Evolutionary conservation across 2,329 filamentous ascomycete species (phyloP), one percentile per base, ranked within the genome.

Genomic region (Verruconis gallopava): DNA sequence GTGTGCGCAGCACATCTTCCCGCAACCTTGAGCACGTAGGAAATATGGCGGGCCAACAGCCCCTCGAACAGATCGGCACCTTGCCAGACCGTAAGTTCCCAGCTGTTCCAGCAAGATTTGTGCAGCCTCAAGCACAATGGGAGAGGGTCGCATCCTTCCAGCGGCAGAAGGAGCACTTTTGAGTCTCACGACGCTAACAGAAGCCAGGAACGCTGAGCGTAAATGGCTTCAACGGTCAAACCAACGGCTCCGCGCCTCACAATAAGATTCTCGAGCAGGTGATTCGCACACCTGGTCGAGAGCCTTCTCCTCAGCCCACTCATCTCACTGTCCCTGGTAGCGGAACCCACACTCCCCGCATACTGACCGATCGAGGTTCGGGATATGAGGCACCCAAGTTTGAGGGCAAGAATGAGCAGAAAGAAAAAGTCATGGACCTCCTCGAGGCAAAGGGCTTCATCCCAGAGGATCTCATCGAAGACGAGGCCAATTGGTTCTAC

Each of bases 351-450:
- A 71, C 58, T 72, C 79, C 62, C 28, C 75, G 81, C 43, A 72
- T 89, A 43, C 68, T 96, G 45, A 84, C 86, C 15, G 91, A 91
- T 50, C 81, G 85, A 51, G 91, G 88, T 21, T 81, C 93, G 28
- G 91, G 91, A 55, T 98, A 98, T 67, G 80, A 93, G 49, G 88
- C 91, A 18, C 86, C 89, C 37, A 85, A 86, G 48, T 98, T 98
- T 57, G 79, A 85, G 60, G 91, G 89, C 59, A 95, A 93, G 68
- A 72, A 78, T 49, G 78, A 85, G 59, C 91, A 98, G 70, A 93
- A 94, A 79, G 75, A 82, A 57, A 85, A 55, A 36, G 88, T 95
- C 58, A 86, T 85, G 76, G 78, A 81, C 50, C 68, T 80, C 56
- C 77, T 95, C 51, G 72, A 77, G 55, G 73, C 79, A 49, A 82